Conservation (phyloP, 2,329 filamentous ascomycete genomes). For the Fusarium sp. region DNA sequence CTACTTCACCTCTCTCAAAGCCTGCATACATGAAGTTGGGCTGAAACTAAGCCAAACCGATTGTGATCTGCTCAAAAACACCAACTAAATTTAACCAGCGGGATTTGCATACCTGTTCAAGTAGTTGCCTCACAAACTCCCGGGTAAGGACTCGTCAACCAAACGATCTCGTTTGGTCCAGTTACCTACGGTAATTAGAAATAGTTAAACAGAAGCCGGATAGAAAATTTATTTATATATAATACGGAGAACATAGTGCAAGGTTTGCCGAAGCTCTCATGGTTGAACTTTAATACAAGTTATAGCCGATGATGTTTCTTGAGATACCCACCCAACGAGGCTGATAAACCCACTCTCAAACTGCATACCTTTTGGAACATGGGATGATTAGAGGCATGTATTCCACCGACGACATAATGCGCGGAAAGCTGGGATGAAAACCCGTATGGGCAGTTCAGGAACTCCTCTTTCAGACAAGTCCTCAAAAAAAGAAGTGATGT, state of each 20-base stretch:
- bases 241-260: neutral
- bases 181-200: no score
- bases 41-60: fast-evolving
- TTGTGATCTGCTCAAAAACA: neutral
- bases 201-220: fast-evolving
- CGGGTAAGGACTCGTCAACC: neutral
- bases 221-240: neutral
- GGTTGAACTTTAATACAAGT: neutral
- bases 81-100: neutral
- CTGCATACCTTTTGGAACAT: neutral
- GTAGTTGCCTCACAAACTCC: neutral
- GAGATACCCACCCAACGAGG: neutral
- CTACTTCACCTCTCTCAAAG: no score
- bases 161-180: neutral
- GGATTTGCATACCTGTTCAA: neutral
- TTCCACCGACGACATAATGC: neutral
- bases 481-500: no score
- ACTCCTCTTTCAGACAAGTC: no score
- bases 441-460: neutral
- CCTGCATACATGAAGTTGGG: no score
- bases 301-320: neutral
- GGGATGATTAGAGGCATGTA: neutral
- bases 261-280: neutral
- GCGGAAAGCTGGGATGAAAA: neutral
- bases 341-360: neutral